Base-by-base conservation (phyloP, 2,329 filamentous ascomycete species). In the Penicillium sp. region DNA sequence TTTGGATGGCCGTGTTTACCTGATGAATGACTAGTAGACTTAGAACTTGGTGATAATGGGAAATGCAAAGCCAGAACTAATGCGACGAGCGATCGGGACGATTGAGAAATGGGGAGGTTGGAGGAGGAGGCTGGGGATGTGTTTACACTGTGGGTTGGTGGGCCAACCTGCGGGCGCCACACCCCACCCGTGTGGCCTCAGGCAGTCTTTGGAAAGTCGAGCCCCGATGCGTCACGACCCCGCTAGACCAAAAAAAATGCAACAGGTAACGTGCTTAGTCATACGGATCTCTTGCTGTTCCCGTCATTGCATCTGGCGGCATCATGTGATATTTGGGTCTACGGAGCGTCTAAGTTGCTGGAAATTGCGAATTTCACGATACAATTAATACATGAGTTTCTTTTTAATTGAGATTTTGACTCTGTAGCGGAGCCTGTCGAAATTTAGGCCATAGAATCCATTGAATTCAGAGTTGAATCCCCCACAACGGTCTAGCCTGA, bases 61-160 rank as follows among this genome's bases (percentile, higher is more conserved):
- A 64, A 60, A 59, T 62, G 43, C 52, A 46, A 64, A 58, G 59
- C 38, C 45, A 62, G 60, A 62, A 58, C 52, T 51, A 51, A 53
- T 52, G 35, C 45, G 52, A 38, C 49, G 42, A 51, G 43, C 52
- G 60, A 55, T 62, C 57, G 55, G 69, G 42, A 37, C 22, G n/a
- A 33, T 52, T 53, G 52, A 51, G 58, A 76, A 77, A 64, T 72
- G 69, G 60, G 74, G 75, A 74, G 75, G 75, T 76, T 76, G 75
- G 71, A 70, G 66, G 71, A 70, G 66, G 59, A 75, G 75, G 75
- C 73, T 76, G 74, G 75, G 74, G 60, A 64, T 61, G 62, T 70
- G 70, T 68, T 70, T 74, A 71, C 71, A 19, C 65, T 65, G 56
- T 35, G 42, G 58, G 63, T 61, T 54, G 53, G 62, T 58, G 53